phyloP scores from a whole-genome alignment of 192 early-diverging fungal genomes.

The Umbelopsis vinacea region DNA sequence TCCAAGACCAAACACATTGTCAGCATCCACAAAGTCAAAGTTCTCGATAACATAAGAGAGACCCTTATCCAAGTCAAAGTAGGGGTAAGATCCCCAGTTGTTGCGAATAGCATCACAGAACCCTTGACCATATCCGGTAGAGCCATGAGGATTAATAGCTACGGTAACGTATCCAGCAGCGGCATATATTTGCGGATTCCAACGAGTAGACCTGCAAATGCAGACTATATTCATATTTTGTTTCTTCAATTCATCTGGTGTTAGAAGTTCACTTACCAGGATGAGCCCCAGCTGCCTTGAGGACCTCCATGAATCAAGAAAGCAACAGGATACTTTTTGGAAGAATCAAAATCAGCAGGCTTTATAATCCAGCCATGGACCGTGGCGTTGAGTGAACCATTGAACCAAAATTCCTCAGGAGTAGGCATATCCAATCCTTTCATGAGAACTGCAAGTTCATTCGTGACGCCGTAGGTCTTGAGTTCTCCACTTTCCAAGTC shows the following conservation, averaged over 20 bases:
- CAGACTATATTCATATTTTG: neutral
- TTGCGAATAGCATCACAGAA: constrained; percentile 72
- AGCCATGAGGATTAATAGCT: constrained; percentile 79
- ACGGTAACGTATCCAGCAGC: constrained; percentile 73
- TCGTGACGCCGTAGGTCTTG: constrained; percentile 29
- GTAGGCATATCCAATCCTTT: constrained; percentile 47
- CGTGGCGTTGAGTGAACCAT: constrained; percentile 57
- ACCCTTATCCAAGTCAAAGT: constrained; percentile 74
- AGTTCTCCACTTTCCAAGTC: constrained; percentile 24
- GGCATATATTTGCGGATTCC: constrained; percentile 79
- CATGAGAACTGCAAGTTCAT: constrained; percentile 48
- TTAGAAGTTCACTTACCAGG: constrained; percentile 39
- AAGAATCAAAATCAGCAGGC: constrained; percentile 59
- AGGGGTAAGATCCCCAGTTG: constrained; percentile 83
- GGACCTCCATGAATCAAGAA: constrained; percentile 86
- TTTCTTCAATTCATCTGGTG: neutral
- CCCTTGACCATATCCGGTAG: constrained; percentile 78
- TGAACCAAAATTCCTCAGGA: constrained; percentile 73
- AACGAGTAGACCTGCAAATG: constrained; percentile 51
- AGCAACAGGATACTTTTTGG: constrained; percentile 71
- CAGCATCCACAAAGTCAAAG: constrained; percentile 59
- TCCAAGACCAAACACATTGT: constrained; percentile 65
- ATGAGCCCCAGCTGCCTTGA: constrained; percentile 69
- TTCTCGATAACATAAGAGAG: constrained; percentile 61
- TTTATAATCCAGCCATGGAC: constrained; percentile 72